A percentile compares a stretch with the other conserved stretches of the same genome.
These are phyloP conservation scores for Xerocomus spinulosus DNA, from an alignment of 768 basidiomycete genomes.

Conservation along the genomic window DNA sequence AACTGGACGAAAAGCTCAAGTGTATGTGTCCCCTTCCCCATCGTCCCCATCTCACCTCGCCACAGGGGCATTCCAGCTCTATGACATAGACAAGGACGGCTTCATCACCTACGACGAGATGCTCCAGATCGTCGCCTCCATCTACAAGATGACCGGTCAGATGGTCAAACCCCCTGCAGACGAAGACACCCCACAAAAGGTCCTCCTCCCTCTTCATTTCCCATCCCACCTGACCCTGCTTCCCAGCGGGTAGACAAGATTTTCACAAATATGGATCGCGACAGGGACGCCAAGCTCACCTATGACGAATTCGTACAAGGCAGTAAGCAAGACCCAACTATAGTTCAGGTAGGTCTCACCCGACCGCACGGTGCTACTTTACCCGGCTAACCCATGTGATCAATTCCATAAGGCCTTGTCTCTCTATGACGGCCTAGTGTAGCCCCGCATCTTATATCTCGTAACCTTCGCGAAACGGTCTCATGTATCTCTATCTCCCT, in stretches of 20 bases:
- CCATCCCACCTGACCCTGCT: constrained; percentile 11
- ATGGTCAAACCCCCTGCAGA: constrained; percentile 99
- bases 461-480: constrained; percentile 18
- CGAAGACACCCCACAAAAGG: constrained; percentile 99
- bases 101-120: constrained; percentile 98
- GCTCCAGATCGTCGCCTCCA: constrained; percentile 95
- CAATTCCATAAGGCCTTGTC: constrained; percentile 68
- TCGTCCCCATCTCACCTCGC: constrained; percentile 14
- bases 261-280: constrained; percentile 93
- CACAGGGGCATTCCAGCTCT: constrained; percentile 98
- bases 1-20: constrained; percentile 95
- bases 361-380: constrained; percentile 5
- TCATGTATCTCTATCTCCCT: constrained; percentile 23
- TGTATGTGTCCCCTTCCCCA: constrained; percentile 51
- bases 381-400: constrained; percentile 18
- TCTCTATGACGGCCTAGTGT: constrained; percentile 92
- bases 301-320: constrained; percentile 98
- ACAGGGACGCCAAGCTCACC: constrained; percentile 89
- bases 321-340: constrained; percentile 97
- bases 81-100: constrained; percentile 98
- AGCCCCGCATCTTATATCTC: constrained; percentile 30
- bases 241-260: constrained; percentile 95
- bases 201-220: constrained; percentile 23
- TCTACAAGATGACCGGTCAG: constrained; percentile 99
- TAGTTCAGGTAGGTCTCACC: constrained; percentile 73